Base-by-base conservation (phyloP, 345 rosid species). In the Linum lewisii region DNA sequence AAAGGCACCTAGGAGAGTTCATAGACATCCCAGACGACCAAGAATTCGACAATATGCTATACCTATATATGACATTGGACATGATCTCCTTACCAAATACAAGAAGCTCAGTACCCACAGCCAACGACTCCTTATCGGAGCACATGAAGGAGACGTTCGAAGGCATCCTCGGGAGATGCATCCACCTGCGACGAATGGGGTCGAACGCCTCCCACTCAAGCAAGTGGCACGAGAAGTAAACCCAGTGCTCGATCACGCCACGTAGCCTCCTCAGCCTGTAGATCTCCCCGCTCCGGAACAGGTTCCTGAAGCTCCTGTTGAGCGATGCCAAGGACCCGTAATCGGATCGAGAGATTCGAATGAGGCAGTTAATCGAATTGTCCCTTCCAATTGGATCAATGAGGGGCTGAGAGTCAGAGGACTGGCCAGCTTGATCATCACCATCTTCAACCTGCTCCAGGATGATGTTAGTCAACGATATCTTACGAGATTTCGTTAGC, bases 121-220 rank as follows among this genome's bases (percentile, higher is more conserved):
- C 97, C 71, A 90, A 67, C 23, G 97, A 90, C 70, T 90, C 97
- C 73, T 85, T 87, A 62, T 90, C 97, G 0, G 90, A 80, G 54
- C 78, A 83, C 78, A 75, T 85, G 66, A 85, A 86, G 71, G 78
- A 82, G 6, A 81, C 94, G 34, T 83, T 79, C 2, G 80, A 78
- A 72, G 86, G 72, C 87, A 87, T 90, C 49, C 73, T 69, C 4
- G 97, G 97, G 60, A 90, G 65, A 75, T 77, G 86, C 97, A 87
- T 85, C 95, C 95, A 87, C 69, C 81, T 73, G 21, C 65, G 26
- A 20, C 73, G 62, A n/a, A 79, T 70, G 3, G 97, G 97, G 77
- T 90, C 97, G 53, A 81, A 90, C 2, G 95, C 97, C 67, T 83
- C 89, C 97, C 95, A 90, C 52, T 90, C 95, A 67, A 83, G 77